Conservation (phyloP, 1,284 basidiomycete genomes). For the Cutaneotrichosporon spelunceum region DNA sequence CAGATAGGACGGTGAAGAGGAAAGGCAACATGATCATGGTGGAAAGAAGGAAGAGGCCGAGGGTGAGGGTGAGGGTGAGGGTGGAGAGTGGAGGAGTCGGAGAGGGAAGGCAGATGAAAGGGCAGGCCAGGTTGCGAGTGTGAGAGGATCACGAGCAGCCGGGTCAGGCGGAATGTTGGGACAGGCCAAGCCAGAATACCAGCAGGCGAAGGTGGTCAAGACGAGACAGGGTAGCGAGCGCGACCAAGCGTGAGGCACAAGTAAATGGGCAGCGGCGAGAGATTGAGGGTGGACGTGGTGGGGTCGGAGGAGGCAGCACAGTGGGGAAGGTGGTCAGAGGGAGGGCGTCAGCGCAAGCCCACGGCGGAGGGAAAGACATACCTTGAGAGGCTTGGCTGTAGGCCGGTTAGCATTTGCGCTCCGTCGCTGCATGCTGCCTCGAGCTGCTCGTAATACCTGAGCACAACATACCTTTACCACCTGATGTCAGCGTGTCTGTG, state of each 20-base stretch:
- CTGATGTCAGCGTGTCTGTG: conserved; percentile 4
- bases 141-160: background rate
- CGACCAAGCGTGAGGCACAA: too few relatives aligned
- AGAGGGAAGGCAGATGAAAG: too few relatives aligned
- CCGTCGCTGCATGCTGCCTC: background rate
- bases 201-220: too few relatives aligned
- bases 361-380: conserved; percentile 7
- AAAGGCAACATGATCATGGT: background rate
- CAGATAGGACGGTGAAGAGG: background rate
- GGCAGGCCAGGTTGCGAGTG: too few relatives aligned
- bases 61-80: too few relatives aligned
- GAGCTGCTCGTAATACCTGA: too few relatives aligned
- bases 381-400: conserved; percentile 31
- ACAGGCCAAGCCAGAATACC: too few relatives aligned
- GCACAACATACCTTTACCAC: conserved; percentile 13
- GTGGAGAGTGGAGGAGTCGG: too few relatives aligned
- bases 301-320: background rate
- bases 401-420: background rate
- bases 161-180: too few relatives aligned
- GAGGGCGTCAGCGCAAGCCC: background rate
- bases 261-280: too few relatives aligned
- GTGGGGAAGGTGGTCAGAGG: background rate
- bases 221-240: too few relatives aligned
- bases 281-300: background rate
- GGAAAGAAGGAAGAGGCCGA: too few relatives aligned